Evolutionary conservation across 75 land plant genomes (phyloP).

Genomic region (Sequoia sempervirens): DNA sequence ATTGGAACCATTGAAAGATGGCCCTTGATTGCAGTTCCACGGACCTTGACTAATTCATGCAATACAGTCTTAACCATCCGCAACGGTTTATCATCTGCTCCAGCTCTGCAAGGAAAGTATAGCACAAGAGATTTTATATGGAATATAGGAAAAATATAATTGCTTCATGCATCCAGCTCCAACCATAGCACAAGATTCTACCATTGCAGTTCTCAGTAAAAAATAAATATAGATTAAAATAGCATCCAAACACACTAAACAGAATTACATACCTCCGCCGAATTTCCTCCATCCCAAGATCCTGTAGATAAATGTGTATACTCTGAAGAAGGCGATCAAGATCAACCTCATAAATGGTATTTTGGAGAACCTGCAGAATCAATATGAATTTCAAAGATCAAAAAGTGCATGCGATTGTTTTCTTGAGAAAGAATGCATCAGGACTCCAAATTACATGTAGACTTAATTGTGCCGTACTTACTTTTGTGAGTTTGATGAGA

Average conservation of each 20-base stretch:
- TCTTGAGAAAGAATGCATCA: background rate
- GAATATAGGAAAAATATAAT: background rate
- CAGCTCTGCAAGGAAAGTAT: conserved; percentile 55
- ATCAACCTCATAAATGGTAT: conserved; percentile 89
- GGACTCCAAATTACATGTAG: background rate
- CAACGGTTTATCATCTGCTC: conserved; percentile 98
- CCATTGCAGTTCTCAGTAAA: background rate
- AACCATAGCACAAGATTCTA: background rate
- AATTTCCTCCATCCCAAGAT: conserved; percentile 98
- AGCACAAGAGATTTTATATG: background rate
- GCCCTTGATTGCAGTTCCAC: conserved; percentile 97
- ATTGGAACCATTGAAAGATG: conserved; percentile 99
- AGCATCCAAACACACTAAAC: background rate
- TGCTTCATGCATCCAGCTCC: background rate
- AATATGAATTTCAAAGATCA: background rate
- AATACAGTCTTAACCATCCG: conserved; percentile 99
- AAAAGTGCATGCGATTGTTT: background rate
- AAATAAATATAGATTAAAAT: background rate
- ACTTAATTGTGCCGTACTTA: conserved; percentile 9
- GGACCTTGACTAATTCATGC: conserved; percentile 97
- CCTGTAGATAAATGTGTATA: conserved; percentile 93
- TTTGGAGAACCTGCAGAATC: conserved; percentile 72
- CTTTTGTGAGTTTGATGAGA: conserved; percentile 95
- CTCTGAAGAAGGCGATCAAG: conserved; percentile 95
- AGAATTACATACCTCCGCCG: conserved; percentile 62